phyloP scores from a whole-genome alignment of 2,329 filamentous ascomycete genomes.

The Zymoseptoria brevis region DNA sequence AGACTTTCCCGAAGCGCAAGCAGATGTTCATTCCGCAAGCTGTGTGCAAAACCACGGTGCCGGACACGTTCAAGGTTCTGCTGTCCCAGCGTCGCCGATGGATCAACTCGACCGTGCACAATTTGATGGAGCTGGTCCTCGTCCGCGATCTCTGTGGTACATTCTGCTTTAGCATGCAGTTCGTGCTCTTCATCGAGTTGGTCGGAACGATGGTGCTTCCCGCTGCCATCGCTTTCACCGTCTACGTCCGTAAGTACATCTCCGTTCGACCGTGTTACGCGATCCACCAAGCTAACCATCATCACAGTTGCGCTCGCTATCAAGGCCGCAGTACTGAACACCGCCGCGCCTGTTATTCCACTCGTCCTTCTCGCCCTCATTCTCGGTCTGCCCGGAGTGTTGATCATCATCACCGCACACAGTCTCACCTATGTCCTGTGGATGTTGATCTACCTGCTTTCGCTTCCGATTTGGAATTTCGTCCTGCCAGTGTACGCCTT shows the following conservation, averaged over 20 bases:
- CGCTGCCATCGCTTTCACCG: constrained; percentile 91
- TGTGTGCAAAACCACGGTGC: constrained; percentile 96
- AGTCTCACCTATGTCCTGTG: constrained; percentile 85
- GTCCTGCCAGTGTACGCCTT: constrained; percentile 88
- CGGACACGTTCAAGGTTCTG: constrained; percentile 83
- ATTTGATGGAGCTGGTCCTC: constrained; percentile 92
- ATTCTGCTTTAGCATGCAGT: constrained; percentile 99
- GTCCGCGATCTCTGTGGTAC: constrained; percentile 95
- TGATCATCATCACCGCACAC: constrained; percentile 90
- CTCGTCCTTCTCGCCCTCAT: constrained; percentile 83
- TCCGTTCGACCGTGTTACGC: background rate
- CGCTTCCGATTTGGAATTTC: constrained; percentile 96
- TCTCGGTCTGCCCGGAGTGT: constrained; percentile 80
- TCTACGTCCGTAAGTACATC: constrained; percentile 74
- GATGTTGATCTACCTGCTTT: constrained; percentile 94
- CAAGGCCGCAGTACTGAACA: constrained; percentile 50
- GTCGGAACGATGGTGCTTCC: constrained; percentile 90
- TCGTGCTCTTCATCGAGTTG: constrained; percentile 91
- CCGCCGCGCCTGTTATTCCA: constrained; percentile 71
- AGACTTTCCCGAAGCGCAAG: constrained; percentile 97
- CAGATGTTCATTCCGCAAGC: constrained; percentile 98
- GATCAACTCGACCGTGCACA: constrained; percentile 99
- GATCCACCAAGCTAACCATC: constrained; percentile 22
- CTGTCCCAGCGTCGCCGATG: constrained; percentile 91
- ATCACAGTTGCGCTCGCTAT: constrained; percentile 73